These are phyloP conservation scores for Russula lepida DNA, from an alignment of 768 basidiomycete genomes.

Conservation along the genomic window DNA sequence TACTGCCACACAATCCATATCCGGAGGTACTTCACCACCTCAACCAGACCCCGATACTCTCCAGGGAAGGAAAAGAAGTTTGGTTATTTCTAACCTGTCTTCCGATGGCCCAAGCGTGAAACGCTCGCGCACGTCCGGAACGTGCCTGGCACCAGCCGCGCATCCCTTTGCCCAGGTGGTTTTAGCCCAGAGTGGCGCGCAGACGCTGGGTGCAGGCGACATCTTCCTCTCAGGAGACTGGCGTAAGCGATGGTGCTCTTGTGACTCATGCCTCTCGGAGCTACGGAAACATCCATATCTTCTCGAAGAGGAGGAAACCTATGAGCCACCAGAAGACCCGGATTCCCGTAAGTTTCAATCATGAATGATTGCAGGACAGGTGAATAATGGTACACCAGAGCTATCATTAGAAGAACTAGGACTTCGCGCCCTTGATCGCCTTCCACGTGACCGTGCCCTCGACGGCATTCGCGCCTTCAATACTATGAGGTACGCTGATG, in stretches of 20 bases:
- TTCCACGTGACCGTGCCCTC: slow-evolving; percentile 75
- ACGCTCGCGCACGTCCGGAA: slow-evolving; percentile 35
- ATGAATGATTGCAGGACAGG: neutral
- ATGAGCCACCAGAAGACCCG: slow-evolving; percentile 80
- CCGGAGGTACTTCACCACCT: neutral
- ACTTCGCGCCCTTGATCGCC: slow-evolving; percentile 59
- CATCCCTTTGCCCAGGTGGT: slow-evolving; percentile 41
- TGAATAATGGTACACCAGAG: slow-evolving; percentile 32
- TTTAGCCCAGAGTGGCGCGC: slow-evolving; percentile 27
- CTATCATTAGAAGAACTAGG: slow-evolving; percentile 79
- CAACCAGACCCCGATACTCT: neutral
- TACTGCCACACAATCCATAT: neutral
- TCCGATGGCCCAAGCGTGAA: slow-evolving; percentile 36
- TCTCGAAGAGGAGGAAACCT: slow-evolving; percentile 72
- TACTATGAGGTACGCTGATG: slow-evolving; percentile 55
- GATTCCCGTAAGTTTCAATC: slow-evolving; percentile 55
- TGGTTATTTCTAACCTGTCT: slow-evolving; percentile 22
- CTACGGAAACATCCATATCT: slow-evolving; percentile 51
- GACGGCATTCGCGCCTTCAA: slow-evolving; percentile 83
- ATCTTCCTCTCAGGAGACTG: slow-evolving; percentile 69
- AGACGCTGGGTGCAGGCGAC: slow-evolving; percentile 51
- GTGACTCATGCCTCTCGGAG: slow-evolving; percentile 50
- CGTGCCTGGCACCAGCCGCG: slow-evolving; percentile 51
- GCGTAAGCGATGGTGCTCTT: slow-evolving; percentile 74
- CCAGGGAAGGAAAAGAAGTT: slow-evolving; percentile 37